These are phyloP conservation scores for Rhizophora apiculata DNA, from an alignment of 345 rosid species.

Conservation along the genomic window DNA sequence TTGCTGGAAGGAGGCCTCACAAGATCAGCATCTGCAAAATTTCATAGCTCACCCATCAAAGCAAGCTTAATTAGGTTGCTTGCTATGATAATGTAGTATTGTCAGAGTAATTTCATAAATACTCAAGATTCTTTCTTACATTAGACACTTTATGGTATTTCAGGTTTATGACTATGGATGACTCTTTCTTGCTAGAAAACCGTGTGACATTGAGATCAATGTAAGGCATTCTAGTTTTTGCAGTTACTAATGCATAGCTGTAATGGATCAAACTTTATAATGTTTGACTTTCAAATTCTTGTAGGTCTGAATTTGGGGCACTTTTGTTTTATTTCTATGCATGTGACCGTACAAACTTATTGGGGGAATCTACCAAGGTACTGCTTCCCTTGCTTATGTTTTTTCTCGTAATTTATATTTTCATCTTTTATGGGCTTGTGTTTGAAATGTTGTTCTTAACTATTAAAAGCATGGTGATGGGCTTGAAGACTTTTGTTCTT, in stretches of 20 bases:
- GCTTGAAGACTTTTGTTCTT: background rate
- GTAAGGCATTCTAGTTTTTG: conserved; percentile 38
- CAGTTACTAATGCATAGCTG: background rate
- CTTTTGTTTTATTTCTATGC: conserved; percentile 69
- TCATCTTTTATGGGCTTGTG: conserved; percentile 8
- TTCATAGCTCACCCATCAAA: conserved; percentile 59
- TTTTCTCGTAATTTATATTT: conserved; percentile 4
- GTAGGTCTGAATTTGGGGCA: conserved; percentile 86
- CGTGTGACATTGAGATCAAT: conserved; percentile 79
- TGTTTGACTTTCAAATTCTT: conserved; percentile 22
- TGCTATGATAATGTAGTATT: conserved; percentile 3
- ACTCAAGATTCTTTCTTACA: conserved; percentile 17
- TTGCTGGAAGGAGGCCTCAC: conserved; percentile 88
- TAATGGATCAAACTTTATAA: background rate
- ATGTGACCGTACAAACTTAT: conserved; percentile 71
- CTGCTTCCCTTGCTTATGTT: conserved; percentile 6
- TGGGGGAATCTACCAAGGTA: conserved; percentile 86
- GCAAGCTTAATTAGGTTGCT: conserved; percentile 67
- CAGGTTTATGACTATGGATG: conserved; percentile 93
- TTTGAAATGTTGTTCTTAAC: conserved; percentile 3
- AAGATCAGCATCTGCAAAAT: conserved; percentile 70
- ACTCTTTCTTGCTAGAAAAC: conserved; percentile 86
- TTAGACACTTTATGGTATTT: conserved; percentile 14
- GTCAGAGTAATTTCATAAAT: conserved; percentile 3
- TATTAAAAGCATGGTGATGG: background rate